phyloP scores from a whole-genome alignment of 2,329 filamentous ascomycete genomes.

The Aspergillus tanneri region DNA sequence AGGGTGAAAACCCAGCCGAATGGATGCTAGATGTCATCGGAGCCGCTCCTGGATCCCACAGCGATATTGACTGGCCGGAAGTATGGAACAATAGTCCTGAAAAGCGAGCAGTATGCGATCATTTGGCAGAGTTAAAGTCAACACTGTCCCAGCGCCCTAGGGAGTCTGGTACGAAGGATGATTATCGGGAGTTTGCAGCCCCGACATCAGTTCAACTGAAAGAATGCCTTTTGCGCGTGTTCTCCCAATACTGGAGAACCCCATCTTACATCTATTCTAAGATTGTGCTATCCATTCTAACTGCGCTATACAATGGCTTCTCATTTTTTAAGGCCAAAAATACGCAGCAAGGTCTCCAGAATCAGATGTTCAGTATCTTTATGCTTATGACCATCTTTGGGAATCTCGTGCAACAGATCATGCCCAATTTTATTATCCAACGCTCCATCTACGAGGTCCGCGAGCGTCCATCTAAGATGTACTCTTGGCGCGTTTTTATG shows the following conservation, averaged over 20 bases:
- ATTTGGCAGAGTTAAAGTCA: not conserved
- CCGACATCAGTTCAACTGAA: not conserved
- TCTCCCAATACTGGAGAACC: constrained; percentile 17
- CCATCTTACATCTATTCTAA: constrained; percentile 67
- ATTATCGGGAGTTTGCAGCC: not conserved
- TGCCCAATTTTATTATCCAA: constrained; percentile 81
- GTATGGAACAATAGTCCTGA: not conserved
- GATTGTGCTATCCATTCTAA: constrained; percentile 59
- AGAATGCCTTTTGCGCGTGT: constrained; percentile 19
- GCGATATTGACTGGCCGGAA: not conserved
- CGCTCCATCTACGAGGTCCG: constrained; percentile 78
- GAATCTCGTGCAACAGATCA: constrained; percentile 52
- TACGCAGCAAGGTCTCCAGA: constrained; percentile 73
- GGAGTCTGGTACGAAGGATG: not conserved
- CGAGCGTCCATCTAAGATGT: constrained; percentile 77
- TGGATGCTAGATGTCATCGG: constrained; percentile 1
- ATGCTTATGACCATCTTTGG: constrained; percentile 30
- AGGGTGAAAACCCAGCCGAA: not conserved
- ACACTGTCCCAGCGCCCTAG: not conserved
- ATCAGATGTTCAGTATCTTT: constrained; percentile 64
- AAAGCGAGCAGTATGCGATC: not conserved
- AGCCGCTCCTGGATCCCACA: not conserved
- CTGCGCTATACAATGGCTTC: constrained; percentile 73
- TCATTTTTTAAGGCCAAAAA: constrained; percentile 71
- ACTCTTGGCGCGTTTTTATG: constrained; percentile 83